Evolutionary conservation across 352 stramenopile species (phyloP).

Genomic region (Aphanomyces invadans): DNA sequence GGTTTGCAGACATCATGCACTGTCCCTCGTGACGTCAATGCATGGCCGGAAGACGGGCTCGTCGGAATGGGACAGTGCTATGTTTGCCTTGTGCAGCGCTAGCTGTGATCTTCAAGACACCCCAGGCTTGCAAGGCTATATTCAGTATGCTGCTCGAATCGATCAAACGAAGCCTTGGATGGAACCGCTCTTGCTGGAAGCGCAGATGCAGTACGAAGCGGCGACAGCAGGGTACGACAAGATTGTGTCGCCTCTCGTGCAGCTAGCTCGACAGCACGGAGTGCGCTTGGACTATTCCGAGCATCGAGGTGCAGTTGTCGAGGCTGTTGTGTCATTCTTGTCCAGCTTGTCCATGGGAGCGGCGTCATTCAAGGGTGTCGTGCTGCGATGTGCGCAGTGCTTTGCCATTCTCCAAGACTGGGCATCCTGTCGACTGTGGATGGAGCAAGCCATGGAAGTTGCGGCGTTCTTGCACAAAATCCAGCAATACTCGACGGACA

Average conservation of each 20-base stretch:
- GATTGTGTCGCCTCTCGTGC: slow-evolving; percentile 31
- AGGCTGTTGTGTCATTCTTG: too few species aligned
- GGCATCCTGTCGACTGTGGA: slow-evolving; percentile 33
- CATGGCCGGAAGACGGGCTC: slow-evolving; percentile 37
- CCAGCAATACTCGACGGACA: neutral
- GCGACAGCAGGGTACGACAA: slow-evolving; percentile 40
- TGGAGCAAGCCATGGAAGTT: slow-evolving; percentile 29
- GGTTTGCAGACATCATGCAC: slow-evolving; percentile 38
- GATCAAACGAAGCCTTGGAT: slow-evolving; percentile 38
- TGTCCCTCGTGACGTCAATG: slow-evolving; percentile 34
- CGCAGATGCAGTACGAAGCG: slow-evolving; percentile 63
- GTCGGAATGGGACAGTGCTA: slow-evolving; percentile 38
- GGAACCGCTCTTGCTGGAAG: slow-evolving; percentile 33
- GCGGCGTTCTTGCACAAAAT: slow-evolving; percentile 25
- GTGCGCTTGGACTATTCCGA: neutral
- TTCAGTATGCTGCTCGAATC: neutral
- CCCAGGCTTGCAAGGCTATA: slow-evolving; percentile 41
- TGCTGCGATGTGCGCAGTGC: slow-evolving; percentile 46
- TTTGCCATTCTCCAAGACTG: slow-evolving; percentile 40
- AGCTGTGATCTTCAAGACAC: slow-evolving; percentile 46
- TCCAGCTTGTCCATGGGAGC: slow-evolving; percentile 34
- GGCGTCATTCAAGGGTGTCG: slow-evolving; percentile 33
- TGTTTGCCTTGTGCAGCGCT: slow-evolving; percentile 39
- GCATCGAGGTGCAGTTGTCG: too few species aligned
- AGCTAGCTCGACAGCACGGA: neutral